Evolutionary conservation across 306 rosid genomes (phyloP).

Genomic region (Prunus fruticosa): DNA sequence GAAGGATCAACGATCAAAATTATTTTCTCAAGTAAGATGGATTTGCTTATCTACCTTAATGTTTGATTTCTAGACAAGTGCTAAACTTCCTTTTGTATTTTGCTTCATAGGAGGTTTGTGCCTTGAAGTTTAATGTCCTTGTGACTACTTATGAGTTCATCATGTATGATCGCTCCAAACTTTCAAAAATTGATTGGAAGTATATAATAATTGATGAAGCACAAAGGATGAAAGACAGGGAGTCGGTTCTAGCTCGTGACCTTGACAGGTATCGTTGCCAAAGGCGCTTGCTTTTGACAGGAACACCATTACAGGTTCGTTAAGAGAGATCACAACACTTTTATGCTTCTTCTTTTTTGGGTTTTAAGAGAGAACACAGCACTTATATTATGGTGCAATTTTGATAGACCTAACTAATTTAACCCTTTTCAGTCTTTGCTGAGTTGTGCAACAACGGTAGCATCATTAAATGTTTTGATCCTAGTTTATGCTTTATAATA

Average conservation of each 20-base stretch:
- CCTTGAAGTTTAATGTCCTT: conserved; percentile 94
- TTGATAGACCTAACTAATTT: neutral
- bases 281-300: conserved; percentile 92
- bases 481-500: neutral
- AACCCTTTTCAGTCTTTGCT: neutral
- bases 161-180: conserved; percentile 97
- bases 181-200: conserved; percentile 95
- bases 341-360: neutral
- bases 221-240: conserved; percentile 98
- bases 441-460: neutral
- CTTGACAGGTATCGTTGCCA: conserved; percentile 97
- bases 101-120: conserved; percentile 72
- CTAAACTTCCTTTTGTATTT: conserved; percentile 21
- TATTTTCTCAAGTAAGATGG: conserved; percentile 84
- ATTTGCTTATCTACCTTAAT: conserved; percentile 20
- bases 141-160: conserved; percentile 99
- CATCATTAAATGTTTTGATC: neutral
- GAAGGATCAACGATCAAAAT: conserved; percentile 85
- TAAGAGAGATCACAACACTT: neutral
- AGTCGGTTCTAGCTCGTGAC: conserved; percentile 95
- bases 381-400: neutral
- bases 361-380: neutral
- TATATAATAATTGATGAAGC: conserved; percentile 98
- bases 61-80: conserved; percentile 11
- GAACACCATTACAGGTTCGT: conserved; percentile 93